Evolutionary conservation across 148 eudicot genomes (phyloP).

Genomic region (Heliamphora exappendiculata): DNA sequence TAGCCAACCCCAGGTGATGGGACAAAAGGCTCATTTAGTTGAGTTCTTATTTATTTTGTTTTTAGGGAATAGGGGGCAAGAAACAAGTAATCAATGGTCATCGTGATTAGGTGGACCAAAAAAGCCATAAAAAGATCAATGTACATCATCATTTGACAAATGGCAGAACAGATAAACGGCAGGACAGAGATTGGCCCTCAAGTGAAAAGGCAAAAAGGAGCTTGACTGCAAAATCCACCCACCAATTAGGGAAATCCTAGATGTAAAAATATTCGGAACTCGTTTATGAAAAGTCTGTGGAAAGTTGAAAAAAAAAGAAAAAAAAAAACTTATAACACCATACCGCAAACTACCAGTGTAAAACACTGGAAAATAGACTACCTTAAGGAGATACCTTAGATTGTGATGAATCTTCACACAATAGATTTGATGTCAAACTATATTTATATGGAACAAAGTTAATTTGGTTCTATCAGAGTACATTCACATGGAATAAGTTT

Average conservation of each 20-base stretch:
- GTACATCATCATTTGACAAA: neutral
- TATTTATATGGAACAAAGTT: no score
- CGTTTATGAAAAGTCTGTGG: no score
- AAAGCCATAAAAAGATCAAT: neutral
- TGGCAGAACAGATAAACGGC: neutral
- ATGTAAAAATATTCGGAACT: no score
- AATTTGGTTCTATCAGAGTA: neutral
- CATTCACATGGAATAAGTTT: neutral
- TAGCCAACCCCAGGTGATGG: neutral
- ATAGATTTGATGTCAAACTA: no score
- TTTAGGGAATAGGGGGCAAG: neutral
- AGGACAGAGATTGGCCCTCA: no score
- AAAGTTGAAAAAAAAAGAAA: no score
- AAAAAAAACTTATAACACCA: neutral
- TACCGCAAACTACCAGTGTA: neutral
- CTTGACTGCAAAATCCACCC: no score
- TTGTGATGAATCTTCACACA: no score
- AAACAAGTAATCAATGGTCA: neutral
- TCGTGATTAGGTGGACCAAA: neutral
- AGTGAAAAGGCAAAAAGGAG: no score
- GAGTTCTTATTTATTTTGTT: neutral
- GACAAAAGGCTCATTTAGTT: neutral
- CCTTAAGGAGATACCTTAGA: no score
- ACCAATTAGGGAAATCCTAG: no score
- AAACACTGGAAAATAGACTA: neutral